These are phyloP conservation scores for Papiliotrema terrestris DNA, from an alignment of 1,284 basidiomycete genomes.

Conservation along the genomic window DNA sequence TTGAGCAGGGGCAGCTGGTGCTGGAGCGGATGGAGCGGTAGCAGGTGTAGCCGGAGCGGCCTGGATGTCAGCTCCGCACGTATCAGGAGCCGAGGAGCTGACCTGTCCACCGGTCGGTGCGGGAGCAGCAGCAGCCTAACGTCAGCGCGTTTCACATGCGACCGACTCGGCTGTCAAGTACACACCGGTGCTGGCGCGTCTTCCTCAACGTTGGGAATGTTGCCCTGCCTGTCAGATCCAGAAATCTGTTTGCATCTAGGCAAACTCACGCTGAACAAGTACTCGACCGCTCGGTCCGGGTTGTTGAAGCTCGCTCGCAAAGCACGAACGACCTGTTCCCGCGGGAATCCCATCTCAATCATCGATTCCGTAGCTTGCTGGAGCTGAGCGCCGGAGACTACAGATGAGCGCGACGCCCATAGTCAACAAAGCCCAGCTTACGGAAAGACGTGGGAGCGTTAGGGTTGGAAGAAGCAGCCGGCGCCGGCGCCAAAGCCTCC, in stretches of 20 bases:
- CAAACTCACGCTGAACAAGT: conserved; percentile 78
- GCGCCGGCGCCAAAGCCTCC: conserved; percentile 27
- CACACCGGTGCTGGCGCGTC: conserved; percentile 6
- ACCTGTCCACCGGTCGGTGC: conserved; percentile 33
- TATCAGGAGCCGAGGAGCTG: neutral
- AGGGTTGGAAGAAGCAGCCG: conserved; percentile 35
- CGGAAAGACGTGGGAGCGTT: conserved; percentile 23
- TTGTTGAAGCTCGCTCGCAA: conserved; percentile 96
- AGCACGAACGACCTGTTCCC: conserved; percentile 79
- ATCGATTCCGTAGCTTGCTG: conserved; percentile 75
- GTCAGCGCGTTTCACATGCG: neutral
- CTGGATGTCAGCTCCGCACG: conserved; percentile 7
- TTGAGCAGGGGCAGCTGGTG: conserved; percentile 46
- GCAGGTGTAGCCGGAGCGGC: conserved; percentile 41
- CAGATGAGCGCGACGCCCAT: neutral
- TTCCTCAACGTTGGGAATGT: conserved; percentile 39
- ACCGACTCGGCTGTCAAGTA: neutral
- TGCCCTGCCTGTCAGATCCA: conserved; percentile 25
- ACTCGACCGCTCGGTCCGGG: conserved; percentile 95
- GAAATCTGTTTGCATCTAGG: neutral
- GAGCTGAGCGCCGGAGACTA: conserved; percentile 67
- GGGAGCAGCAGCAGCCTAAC: conserved; percentile 14
- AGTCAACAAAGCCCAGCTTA: conserved; percentile 12
- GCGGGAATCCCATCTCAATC: conserved; percentile 91
- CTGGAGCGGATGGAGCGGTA: conserved; percentile 40